These are phyloP conservation scores for Chaetomium globosum DNA, from an alignment of 2,329 filamentous ascomycete genomes.

Conservation along the genomic window DNA sequence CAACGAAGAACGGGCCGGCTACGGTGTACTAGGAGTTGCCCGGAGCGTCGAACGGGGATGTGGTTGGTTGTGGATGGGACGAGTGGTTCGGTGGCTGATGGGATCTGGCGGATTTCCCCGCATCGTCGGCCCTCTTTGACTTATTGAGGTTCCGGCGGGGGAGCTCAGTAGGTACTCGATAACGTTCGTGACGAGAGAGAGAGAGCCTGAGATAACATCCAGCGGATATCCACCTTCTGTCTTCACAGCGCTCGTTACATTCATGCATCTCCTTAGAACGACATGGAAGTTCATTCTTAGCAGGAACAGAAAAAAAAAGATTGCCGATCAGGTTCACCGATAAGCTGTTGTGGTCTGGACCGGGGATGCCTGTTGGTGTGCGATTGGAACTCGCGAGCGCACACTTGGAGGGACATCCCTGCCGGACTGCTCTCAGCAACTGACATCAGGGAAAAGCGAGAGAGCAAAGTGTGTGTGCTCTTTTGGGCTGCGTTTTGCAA, in stretches of 20 bases:
- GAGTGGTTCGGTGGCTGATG: background rate
- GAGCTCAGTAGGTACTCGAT: no score
- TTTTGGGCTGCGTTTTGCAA: conserved; percentile 10
- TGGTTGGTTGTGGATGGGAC: background rate
- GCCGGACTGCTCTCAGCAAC: background rate
- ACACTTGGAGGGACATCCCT: background rate
- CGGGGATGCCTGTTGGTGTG: conserved; percentile 3
- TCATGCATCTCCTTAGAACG: no score
- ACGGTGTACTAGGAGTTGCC: background rate
- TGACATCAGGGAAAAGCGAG: background rate
- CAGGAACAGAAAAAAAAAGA: background rate
- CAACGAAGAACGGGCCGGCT: no score
- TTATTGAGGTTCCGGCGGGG: no score
- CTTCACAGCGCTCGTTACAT: no score
- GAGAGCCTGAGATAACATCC: no score
- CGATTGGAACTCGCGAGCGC: conserved; percentile 1
- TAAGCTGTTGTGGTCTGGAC: background rate
- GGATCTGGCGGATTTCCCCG: background rate
- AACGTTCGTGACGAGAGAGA: no score
- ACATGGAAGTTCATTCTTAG: no score
- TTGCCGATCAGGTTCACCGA: background rate
- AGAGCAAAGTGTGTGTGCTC: background rate
- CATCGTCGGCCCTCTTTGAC: background rate
- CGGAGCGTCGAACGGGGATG: background rate
- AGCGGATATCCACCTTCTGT: no score